Conservation (phyloP, 768 basidiomycete species). For the Pholiota conissans region DNA sequence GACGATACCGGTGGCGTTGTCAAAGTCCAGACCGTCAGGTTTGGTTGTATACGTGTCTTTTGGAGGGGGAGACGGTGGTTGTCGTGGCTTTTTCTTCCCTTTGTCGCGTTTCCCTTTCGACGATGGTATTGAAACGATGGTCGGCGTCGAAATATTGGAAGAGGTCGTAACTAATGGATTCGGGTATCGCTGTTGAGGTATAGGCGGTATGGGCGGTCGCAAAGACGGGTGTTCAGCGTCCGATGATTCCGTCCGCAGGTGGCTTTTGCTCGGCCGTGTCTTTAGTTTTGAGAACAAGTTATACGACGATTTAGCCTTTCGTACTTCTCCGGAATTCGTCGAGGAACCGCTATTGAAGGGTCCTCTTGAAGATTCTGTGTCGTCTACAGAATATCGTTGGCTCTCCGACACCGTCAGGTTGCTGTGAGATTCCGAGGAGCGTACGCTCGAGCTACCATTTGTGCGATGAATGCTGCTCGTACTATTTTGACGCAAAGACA, state of each 20-base stretch:
- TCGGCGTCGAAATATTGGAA: conserved; percentile 18
- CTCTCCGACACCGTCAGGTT: conserved; percentile 31
- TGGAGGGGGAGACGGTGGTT: conserved; percentile 29
- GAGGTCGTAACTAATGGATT: neutral
- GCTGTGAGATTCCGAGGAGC: conserved; percentile 36
- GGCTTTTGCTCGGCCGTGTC: conserved; percentile 38
- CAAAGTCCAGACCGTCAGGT: conserved; percentile 31
- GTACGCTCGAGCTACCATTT: conserved; percentile 15
- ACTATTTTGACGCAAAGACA: conserved; percentile 31
- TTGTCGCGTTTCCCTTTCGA: conserved; percentile 29
- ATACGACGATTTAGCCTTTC: conserved; percentile 48
- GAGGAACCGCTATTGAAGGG: conserved; percentile 28
- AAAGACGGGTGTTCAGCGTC: conserved; percentile 39
- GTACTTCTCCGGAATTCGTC: conserved; percentile 32
- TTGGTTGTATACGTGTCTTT: conserved; percentile 20
- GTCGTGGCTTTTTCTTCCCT: conserved; percentile 34
- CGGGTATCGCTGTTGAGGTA: conserved; percentile 22
- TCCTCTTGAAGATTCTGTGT: conserved; percentile 23
- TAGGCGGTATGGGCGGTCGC: conserved; percentile 30
- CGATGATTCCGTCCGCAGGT: conserved; percentile 32
- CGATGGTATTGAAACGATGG: conserved; percentile 15
- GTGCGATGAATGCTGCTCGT: conserved; percentile 28
- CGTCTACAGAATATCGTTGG: conserved; percentile 32
- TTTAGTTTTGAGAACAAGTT: conserved; percentile 41
- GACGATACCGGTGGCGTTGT: conserved; percentile 47